Evolutionary conservation across 352 stramenopile species (phyloP), one percentile per base, ranked within the genome.

Genomic region (Peronosclerospora sorghi): DNA sequence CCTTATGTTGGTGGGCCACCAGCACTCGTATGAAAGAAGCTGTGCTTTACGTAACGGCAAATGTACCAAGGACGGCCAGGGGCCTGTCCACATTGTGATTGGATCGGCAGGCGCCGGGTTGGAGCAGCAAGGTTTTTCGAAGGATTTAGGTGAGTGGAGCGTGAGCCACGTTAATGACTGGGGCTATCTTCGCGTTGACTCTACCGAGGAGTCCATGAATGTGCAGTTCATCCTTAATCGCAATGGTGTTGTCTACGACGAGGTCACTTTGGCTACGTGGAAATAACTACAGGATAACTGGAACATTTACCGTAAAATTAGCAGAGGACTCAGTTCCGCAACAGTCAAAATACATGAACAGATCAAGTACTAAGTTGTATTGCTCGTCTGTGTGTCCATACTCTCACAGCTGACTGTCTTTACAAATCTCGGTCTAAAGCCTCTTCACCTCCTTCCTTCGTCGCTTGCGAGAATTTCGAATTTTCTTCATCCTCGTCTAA

Each of bases 11-110:
- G 71, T 85, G 19, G 91, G 87, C 9, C 89, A 97, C 55, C 86
- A 95, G 55, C 91, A 97, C 64, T 85, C 72, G 8, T 96, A 96
- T 51, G 72, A 96, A 32, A 73, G 86, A 34, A 95, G 73, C 41
- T 97, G 90, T 48, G 74, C 81, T 9, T 73, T 94, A 17, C 60
- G 58, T 21, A 60, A 68, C 5, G 78, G 77, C 10, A 78, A 84
- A 44, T 95, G 85, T 54, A 75, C 66, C 1, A 45, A 54, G 8
- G 60, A 94, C 41, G 69, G 66, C 20, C 62, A 78, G 17, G 77
- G 69, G n/a, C 72, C 81, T 0, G 81, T 96, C 32, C 85, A 96
- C 55, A 83, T 92, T 21, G 59, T 96, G 1, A 70, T 93, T 15
- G 83, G 85, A 7, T 92, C 86, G 19, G 83, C 78, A 19, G 85